phyloP scores from a whole-genome alignment of 2,329 filamentous ascomycete genomes.

The Chrysoporthe deuterocubensis region DNA sequence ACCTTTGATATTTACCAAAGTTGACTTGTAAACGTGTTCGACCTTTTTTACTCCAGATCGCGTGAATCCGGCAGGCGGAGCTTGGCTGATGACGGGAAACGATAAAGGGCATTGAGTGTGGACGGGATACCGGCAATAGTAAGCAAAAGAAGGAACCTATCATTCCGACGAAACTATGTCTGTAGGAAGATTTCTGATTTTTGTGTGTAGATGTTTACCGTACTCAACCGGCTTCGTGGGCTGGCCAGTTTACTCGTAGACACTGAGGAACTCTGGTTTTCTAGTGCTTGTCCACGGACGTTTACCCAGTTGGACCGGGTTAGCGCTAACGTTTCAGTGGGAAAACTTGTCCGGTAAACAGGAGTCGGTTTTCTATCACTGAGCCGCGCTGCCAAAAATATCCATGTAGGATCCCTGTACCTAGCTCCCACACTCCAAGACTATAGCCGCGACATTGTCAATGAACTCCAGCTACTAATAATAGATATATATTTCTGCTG shows the following conservation, averaged over 20 bases:
- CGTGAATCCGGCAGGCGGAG: neutral
- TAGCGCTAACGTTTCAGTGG: constrained; percentile 1
- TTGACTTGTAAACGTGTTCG: neutral
- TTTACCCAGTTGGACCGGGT: neutral
- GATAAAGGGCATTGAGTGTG: neutral
- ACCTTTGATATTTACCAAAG: constrained; percentile 8
- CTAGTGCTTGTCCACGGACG: neutral
- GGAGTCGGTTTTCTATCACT: too few relatives aligned
- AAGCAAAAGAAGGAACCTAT: neutral
- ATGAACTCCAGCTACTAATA: too few relatives aligned
- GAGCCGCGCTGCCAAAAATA: constrained; percentile 1
- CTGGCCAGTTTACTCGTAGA: neutral
- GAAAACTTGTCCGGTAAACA: neutral
- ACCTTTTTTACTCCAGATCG: neutral
- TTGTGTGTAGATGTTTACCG: neutral
- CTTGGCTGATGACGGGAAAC: neutral
- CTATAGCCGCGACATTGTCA: too few relatives aligned
- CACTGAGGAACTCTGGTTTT: too few relatives aligned
- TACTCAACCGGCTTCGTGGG: neutral
- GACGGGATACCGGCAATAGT: neutral
- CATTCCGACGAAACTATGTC: neutral
- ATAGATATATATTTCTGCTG: too few relatives aligned
- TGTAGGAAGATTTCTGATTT: neutral
- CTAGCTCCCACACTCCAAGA: neutral
- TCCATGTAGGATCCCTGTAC: neutral